Evolutionary conservation across 2,329 filamentous ascomycete species (phyloP).

Genomic region (Fusarium sp.): DNA sequence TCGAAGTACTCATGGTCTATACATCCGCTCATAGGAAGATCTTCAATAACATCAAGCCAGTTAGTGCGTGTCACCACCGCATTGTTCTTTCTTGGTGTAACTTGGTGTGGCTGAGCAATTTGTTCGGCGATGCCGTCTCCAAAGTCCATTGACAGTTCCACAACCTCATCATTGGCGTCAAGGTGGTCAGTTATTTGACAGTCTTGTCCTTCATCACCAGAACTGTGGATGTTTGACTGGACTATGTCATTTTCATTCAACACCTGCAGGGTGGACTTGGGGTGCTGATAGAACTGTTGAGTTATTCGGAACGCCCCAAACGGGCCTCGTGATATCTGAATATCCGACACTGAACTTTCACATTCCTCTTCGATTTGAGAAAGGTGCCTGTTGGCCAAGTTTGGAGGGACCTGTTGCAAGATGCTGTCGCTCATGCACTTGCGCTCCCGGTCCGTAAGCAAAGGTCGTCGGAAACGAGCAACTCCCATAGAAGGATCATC

Average conservation of each 20-base stretch:
- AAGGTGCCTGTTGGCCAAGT: constrained; percentile 15
- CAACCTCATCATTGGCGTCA: not conserved
- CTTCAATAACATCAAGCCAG: not conserved
- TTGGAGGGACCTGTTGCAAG: constrained; percentile 7
- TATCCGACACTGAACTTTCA: not conserved
- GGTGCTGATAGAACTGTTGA: fast-evolving
- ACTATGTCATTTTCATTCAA: not conserved
- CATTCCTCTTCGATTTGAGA: constrained; percentile 35
- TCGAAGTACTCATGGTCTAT: not conserved
- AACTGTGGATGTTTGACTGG: fast-evolving
- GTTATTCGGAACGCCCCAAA: constrained; percentile 33
- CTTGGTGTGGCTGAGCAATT: not conserved
- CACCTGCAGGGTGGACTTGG: not conserved
- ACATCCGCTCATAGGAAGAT: not conserved
- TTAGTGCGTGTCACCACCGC: not conserved
- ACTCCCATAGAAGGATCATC: constrained; percentile 7
- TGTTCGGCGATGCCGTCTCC: not conserved
- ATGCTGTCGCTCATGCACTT: constrained; percentile 32
- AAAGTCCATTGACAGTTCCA: not conserved
- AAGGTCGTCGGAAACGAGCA: constrained; percentile 24
- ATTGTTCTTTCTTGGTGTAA: too few species aligned
- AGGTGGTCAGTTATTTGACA: not conserved
- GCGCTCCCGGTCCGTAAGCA: constrained; percentile 27
- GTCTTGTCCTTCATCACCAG: not conserved
- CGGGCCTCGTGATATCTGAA: constrained; percentile 33